Conservation (phyloP, 106 monocot species). For the Iris macrosiphon region DNA sequence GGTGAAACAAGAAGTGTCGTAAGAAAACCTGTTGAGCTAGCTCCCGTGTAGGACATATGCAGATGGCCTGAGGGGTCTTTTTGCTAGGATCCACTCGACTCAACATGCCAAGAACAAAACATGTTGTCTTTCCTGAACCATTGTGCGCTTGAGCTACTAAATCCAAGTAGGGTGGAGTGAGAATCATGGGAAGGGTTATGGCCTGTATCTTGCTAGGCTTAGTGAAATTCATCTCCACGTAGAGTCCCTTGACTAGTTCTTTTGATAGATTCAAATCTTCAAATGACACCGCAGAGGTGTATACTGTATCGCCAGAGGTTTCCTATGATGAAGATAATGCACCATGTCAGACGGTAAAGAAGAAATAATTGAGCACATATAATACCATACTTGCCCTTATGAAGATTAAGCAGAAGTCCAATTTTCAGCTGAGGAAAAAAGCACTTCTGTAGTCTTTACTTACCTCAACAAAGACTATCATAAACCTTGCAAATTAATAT, state of each 20-base stretch:
- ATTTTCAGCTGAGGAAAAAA: background rate
- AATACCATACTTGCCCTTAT: too few relatives aligned
- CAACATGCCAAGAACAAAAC: slow-evolving; percentile 87
- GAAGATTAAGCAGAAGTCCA: too few relatives aligned
- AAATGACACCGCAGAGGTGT: slow-evolving; percentile 56
- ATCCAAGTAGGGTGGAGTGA: slow-evolving; percentile 76
- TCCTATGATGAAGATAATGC: slow-evolving; percentile 25
- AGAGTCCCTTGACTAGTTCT: slow-evolving; percentile 63
- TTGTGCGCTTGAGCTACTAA: slow-evolving; percentile 89
- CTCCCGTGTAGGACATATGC: slow-evolving; percentile 81
- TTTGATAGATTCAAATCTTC: slow-evolving; percentile 65
- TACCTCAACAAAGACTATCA: background rate
- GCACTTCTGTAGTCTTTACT: background rate
- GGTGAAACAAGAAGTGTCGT: background rate
- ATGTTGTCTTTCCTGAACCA: slow-evolving; percentile 88
- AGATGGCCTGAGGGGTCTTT: slow-evolving; percentile 65
- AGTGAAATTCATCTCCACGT: slow-evolving; percentile 77
- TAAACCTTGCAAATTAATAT: too few relatives aligned
- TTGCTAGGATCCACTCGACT: slow-evolving; percentile 61
- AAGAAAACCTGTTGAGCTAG: slow-evolving; percentile 47
- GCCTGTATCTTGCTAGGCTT: slow-evolving; percentile 89
- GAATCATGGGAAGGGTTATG: slow-evolving; percentile 80
- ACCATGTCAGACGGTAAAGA: too few relatives aligned
- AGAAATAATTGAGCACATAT: too few relatives aligned
- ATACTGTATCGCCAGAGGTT: slow-evolving; percentile 60